Evolutionary conservation across 768 basidiomycete species (phyloP).

Genomic region (Pleurotus djamor): DNA sequence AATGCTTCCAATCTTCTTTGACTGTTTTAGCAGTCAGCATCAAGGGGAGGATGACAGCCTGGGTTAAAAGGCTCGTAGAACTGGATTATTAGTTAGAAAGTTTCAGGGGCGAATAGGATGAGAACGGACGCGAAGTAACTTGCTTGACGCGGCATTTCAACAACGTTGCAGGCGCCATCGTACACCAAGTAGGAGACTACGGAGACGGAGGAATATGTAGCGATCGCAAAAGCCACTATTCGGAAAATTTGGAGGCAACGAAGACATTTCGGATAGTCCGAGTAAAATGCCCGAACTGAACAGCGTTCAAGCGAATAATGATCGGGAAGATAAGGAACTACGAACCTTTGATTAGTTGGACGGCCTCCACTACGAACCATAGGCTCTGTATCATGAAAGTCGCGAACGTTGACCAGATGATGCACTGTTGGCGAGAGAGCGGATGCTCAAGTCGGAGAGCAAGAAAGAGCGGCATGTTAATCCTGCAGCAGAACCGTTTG

Average conservation of each 20-base stretch:
- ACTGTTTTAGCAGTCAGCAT: not conserved
- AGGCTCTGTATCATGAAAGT: not conserved
- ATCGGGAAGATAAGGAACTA: not conserved
- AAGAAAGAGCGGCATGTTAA: not conserved
- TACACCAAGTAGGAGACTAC: not conserved
- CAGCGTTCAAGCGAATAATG: not conserved
- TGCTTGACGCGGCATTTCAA: not conserved
- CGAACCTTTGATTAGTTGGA: conserved; percentile 1
- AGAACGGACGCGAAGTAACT: not conserved
- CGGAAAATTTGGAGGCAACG: not conserved
- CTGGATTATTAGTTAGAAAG: not conserved
- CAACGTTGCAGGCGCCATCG: not conserved
- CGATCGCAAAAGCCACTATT: not conserved
- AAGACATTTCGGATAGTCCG: not conserved
- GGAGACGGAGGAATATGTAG: not conserved
- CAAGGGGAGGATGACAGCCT: not conserved
- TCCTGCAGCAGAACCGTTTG: not conserved
- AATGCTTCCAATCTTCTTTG: not conserved
- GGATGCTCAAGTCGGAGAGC: not conserved
- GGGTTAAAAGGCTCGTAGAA: not conserved
- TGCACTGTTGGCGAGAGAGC: not conserved
- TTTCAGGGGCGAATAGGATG: not conserved
- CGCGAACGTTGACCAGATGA: not conserved
- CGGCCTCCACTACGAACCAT: not conserved
- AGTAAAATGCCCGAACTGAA: conserved; percentile 1